Evolutionary conservation across 306 rosid species (phyloP).

Genomic region (Cicer judaicum): DNA sequence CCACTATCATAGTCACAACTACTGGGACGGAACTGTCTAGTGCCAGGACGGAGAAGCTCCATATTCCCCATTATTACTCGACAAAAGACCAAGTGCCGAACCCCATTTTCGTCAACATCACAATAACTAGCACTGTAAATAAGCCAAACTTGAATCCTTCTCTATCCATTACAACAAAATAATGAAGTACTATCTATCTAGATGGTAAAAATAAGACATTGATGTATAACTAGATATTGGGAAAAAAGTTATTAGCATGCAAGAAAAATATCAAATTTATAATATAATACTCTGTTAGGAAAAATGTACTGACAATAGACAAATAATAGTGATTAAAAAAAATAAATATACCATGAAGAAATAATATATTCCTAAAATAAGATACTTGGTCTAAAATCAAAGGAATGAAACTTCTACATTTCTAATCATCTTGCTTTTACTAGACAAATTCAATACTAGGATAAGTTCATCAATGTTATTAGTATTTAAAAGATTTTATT

Average conservation of each 20-base stretch:
- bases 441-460: background rate
- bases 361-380: background rate
- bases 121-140: slow-evolving; percentile 67
- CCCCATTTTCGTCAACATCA: slow-evolving; percentile 88
- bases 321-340: background rate
- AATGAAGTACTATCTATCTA: background rate
- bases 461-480: slow-evolving; percentile 4
- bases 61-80: slow-evolving; percentile 84
- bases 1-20: slow-evolving; percentile 80
- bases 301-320: background rate
- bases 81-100: slow-evolving; percentile 71
- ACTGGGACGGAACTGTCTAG: slow-evolving; percentile 74
- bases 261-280: slow-evolving; percentile 7
- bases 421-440: slow-evolving; percentile 14
- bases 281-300: background rate
- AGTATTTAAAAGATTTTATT: slow-evolving; percentile 33
- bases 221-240: background rate
- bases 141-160: slow-evolving; percentile 52
- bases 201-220: background rate
- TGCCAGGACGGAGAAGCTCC: slow-evolving; percentile 70
- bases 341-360: background rate
- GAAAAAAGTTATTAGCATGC: background rate
- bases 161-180: slow-evolving; percentile 33
- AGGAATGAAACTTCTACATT: background rate
- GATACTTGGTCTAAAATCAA: background rate